Evolutionary conservation across 805 yeast genomes (phyloP).

Genomic region (Metschnikowia colocasiae): DNA sequence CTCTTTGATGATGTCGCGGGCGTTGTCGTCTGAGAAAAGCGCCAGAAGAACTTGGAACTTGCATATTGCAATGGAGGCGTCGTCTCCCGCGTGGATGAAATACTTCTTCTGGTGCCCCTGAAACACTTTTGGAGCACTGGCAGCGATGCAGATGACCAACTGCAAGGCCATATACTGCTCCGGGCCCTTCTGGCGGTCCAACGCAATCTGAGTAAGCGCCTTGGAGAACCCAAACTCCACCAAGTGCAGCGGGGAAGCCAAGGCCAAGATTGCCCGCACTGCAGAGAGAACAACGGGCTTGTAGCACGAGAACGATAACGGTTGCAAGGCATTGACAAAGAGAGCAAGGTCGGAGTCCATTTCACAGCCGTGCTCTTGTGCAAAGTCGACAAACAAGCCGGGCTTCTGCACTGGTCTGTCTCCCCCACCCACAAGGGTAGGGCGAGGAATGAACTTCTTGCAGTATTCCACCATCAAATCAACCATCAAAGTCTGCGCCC

Average conservation of each 20-base stretch:
- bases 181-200: slow-evolving; percentile 21
- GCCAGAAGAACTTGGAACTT: slow-evolving; percentile 63
- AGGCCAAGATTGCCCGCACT: slow-evolving; percentile 50
- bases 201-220: slow-evolving; percentile 45
- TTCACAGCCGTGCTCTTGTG: slow-evolving; percentile 31
- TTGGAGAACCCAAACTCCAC: slow-evolving; percentile 46
- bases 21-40: slow-evolving; percentile 53
- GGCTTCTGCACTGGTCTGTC: slow-evolving; percentile 43
- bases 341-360: slow-evolving; percentile 55
- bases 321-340: slow-evolving; percentile 46
- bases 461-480: slow-evolving; percentile 67
- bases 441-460: slow-evolving; percentile 55
- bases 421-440: slow-evolving; percentile 37
- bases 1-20: slow-evolving; percentile 53
- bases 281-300: slow-evolving; percentile 61
- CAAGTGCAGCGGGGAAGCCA: slow-evolving; percentile 57
- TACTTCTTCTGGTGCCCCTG: slow-evolving; percentile 43
- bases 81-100: slow-evolving; percentile 55
- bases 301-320: slow-evolving; percentile 49
- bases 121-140: slow-evolving; percentile 22
- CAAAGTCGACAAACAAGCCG: slow-evolving; percentile 28
- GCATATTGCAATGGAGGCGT: slow-evolving; percentile 36
- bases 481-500: slow-evolving; percentile 59
- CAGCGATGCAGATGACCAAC: slow-evolving; percentile 29
- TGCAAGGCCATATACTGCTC: slow-evolving; percentile 40